Conservation (phyloP, 345 rosid genomes). For the Eucalyptus pauciflora region DNA sequence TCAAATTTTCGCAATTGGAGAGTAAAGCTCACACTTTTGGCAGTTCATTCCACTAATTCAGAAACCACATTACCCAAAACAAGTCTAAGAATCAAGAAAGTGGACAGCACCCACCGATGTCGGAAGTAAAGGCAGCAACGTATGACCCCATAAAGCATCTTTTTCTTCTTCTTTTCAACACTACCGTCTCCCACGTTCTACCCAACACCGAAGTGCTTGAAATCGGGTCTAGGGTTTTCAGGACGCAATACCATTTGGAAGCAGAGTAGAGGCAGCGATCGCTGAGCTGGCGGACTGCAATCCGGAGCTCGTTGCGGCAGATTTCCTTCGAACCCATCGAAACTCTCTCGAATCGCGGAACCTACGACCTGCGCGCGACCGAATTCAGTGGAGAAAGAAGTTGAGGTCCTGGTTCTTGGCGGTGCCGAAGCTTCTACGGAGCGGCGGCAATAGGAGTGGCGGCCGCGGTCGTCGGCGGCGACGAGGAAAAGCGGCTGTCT, state of each 20-base stretch:
- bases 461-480: neutral
- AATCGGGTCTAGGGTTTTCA: too few species aligned
- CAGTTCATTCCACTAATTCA: neutral
- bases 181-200: too few species aligned
- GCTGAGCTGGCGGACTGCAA: conserved; percentile 67
- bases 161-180: too few species aligned
- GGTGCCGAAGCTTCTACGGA: neutral
- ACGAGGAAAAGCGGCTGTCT: neutral
- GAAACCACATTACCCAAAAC: neutral
- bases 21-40: neutral
- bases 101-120: neutral
- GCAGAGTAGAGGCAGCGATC: too few species aligned
- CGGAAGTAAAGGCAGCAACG: too few species aligned
- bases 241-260: too few species aligned
- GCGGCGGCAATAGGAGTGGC: neutral
- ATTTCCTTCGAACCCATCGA: conserved; percentile 70
- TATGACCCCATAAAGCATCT: neutral
- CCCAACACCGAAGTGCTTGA: too few species aligned
- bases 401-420: neutral
- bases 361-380: neutral
- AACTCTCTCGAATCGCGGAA: neutral
- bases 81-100: neutral
- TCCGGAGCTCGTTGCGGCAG: conserved; percentile 71
- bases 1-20: neutral
- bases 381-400: neutral